Evolutionary conservation across 345 rosid genomes (phyloP), one percentile per base, ranked within the genome.

Genomic region (Hypericum androsaemum): DNA sequence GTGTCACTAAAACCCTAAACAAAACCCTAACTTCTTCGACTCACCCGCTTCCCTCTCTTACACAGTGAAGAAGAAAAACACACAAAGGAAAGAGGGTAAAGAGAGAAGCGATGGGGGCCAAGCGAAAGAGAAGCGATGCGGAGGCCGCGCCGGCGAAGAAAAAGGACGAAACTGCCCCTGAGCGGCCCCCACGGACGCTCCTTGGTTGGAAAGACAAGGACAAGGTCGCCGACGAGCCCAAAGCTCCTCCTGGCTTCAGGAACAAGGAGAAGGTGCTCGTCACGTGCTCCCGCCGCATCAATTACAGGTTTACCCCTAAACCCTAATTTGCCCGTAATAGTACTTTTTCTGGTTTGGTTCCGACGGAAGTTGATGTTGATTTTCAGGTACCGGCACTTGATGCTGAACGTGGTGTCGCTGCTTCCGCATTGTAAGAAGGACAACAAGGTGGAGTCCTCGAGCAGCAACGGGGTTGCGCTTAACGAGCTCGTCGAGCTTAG

Each of bases 401-500:
- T 92, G 97, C 54, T 92, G 79, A 88, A 92, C 73, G 60, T 92
- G 64, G 89, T 92, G 39, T 85, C 97, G 8, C 83, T 92, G 58
- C 50, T 92, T 57, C 94, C 98, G 43, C 98, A 88, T 41, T 83
- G 95, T 68, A 92, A 92, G 88, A 85, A 88, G 69, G 94, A 92
- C 65, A 92, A 73, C 65, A 92, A 92, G 64, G 90, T 88, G 5
- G 98, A 92, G 56, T 74, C 97, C 15, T 78, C 59, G 64, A 81
- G 87, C 47, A 83, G 76, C 58, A 88, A 85, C 66, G 95, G 90
- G 1, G 74, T 82, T 10, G 77, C 88, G 1, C 71, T 92, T 64
- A 85, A 88, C 63, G 97, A 88, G 77, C 88, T 92, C 12, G 83
- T 88, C 42, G 95, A 85, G 81, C 81, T 88, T 39, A 77, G 79